Evolutionary conservation across 1,284 basidiomycete genomes (phyloP), one percentile per base, ranked within the genome.

Genomic region (Termitomyces sp.): DNA sequence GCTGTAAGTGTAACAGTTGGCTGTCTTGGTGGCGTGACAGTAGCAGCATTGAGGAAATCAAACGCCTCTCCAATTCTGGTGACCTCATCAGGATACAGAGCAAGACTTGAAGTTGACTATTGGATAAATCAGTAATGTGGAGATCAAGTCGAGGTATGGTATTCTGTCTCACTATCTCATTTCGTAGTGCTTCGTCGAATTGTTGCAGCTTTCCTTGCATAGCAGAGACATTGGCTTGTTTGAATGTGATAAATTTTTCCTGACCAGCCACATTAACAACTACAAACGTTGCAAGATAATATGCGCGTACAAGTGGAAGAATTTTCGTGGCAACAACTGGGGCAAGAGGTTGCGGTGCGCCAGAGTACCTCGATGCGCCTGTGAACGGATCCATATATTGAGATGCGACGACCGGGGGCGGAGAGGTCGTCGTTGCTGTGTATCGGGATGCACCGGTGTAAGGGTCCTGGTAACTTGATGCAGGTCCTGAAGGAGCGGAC

Each of bases 121-220:
- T 39, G 17, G 47, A 44, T 50, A 43, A 24, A 24, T 49, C 41
- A 24, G 19, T 48, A 54, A 47, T 55, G 47, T 54, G 46, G 34
- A n/a, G 15, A 38, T 6, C 19, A 12, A 44, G 19, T 17, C 33
- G 47, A 28, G 44, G 17, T 42, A 50, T 38, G 19, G 52, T n/a
- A 30, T 41, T 39, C 21, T 15, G 1, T 12, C 83, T 61, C 61
- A 88, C 87, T 54, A 82, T 85, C 67, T 88, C 87, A 58, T 80
- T 73, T 53, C 79, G 79, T 52, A 94, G 73, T 28, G 75, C 81
- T 40, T 87, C 83, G 65, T 95, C 85, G 54, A 98, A 84, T 66
- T 96, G 88, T 50, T 80, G 76, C 21, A 98, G 69, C 73, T 98
- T 98, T 36, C 77, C 77, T 65, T 86, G 86, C 78, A 96, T 93